These are phyloP conservation scores for Annulohypoxylon nitens DNA, from an alignment of 495 filamentous ascomycete genomes.

Conservation along the genomic window DNA sequence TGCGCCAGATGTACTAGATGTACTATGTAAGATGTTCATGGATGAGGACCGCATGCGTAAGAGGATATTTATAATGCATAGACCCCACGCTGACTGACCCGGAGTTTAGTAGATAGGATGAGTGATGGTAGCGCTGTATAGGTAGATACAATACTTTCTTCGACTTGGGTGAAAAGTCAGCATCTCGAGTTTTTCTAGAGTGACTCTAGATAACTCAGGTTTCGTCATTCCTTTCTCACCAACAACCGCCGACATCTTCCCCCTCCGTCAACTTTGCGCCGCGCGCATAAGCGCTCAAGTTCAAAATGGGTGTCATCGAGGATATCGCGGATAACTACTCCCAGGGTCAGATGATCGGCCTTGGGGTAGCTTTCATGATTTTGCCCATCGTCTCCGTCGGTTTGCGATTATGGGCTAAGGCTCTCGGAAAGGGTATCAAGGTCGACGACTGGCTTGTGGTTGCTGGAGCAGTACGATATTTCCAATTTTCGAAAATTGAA, in stretches of 20 bases:
- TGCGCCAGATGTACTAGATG: neutral
- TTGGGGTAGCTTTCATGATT: conserved; percentile 25
- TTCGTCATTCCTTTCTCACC: conserved; percentile 9
- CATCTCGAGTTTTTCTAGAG: neutral
- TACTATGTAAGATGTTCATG: conserved; percentile 5
- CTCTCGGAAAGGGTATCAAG: conserved; percentile 20
- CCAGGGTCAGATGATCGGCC: conserved; percentile 24
- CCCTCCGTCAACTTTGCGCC: conserved; percentile 15
- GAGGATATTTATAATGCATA: conserved; percentile 18
- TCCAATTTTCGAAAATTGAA: neutral
- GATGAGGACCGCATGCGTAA: conserved; percentile 4
- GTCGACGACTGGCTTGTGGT: conserved; percentile 18
- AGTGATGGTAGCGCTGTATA: conserved; percentile 2
- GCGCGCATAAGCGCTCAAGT: conserved; percentile 13
- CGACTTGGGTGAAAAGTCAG: conserved; percentile 2
- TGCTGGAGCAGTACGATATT: conserved; percentile 6
- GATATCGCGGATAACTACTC: conserved; percentile 27
- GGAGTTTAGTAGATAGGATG: neutral
- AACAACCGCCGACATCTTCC: neutral
- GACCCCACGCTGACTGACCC: neutral
- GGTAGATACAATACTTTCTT: neutral
- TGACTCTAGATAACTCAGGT: conserved; percentile 2
- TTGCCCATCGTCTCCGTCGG: conserved; percentile 17
- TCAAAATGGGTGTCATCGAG: conserved; percentile 24
- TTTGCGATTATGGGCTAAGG: conserved; percentile 24